Evolutionary conservation across 352 stramenopile genomes (phyloP).

Genomic region (Phytopythium helicoides): DNA sequence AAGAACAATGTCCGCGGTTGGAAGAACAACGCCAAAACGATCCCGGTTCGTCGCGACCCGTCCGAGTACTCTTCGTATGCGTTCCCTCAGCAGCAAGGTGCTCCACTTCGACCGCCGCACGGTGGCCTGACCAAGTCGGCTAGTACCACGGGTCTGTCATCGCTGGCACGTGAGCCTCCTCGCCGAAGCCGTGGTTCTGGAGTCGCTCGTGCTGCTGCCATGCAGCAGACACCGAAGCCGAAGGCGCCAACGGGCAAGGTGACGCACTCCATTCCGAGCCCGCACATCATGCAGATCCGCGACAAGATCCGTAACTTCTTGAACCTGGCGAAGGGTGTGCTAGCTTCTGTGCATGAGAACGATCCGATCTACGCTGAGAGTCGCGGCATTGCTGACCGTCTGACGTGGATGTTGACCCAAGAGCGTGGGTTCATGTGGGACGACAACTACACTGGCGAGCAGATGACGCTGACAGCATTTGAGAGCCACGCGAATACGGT

Average conservation of each 20-base stretch:
- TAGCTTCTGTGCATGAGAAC: slow-evolving; percentile 72
- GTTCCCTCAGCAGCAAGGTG: slow-evolving; percentile 57
- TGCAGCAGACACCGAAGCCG: slow-evolving; percentile 74
- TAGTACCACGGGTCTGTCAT: slow-evolving; percentile 84
- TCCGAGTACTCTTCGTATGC: slow-evolving; percentile 85
- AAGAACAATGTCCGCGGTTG: slow-evolving; percentile 59
- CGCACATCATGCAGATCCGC: slow-evolving; percentile 90
- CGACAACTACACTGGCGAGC: slow-evolving; percentile 95
- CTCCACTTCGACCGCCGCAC: slow-evolving; percentile 30
- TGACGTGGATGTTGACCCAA: slow-evolving; percentile 96
- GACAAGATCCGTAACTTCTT: slow-evolving; percentile 95
- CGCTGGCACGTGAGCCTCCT: slow-evolving; percentile 66
- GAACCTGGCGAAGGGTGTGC: slow-evolving; percentile 90
- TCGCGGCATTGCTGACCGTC: slow-evolving; percentile 91
- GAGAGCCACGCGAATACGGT: slow-evolving; percentile 80
- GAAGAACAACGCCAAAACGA: slow-evolving; percentile 82
- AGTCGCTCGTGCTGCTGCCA: slow-evolving; percentile 76
- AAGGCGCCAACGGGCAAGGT: slow-evolving; percentile 48
- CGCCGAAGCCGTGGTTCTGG: slow-evolving; percentile 78
- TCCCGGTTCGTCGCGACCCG: slow-evolving; percentile 79
- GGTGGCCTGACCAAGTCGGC: slow-evolving; percentile 83
- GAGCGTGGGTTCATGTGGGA: slow-evolving; percentile 99
- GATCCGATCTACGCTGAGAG: slow-evolving; percentile 83
- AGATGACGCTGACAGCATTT: slow-evolving; percentile 88
- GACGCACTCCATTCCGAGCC: slow-evolving; percentile 71